Percentiles rank a stretch among this genome's conserved stretches.
Conservation (phyloP, 1,284 basidiomycete genomes). For the Xanthoconium separans region DNA sequence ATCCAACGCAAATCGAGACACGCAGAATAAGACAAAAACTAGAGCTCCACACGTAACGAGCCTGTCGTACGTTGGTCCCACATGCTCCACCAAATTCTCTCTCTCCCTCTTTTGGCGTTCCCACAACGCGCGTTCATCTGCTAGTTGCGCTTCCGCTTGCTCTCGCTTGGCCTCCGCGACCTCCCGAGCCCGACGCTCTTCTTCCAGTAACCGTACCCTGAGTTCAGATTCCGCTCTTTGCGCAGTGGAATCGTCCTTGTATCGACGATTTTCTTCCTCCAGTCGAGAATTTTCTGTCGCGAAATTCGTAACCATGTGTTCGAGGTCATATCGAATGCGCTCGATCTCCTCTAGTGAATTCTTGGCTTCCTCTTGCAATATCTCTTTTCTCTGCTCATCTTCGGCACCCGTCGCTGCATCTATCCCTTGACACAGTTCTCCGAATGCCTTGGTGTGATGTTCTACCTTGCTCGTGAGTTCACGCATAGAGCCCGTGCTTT, state of each 20-base stretch:
- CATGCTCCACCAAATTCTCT: not conserved
- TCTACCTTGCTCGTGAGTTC: slow-evolving; percentile 31
- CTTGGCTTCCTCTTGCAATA: slow-evolving; percentile 31
- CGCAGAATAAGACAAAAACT: slow-evolving; percentile 14
- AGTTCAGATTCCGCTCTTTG: slow-evolving; percentile 16
- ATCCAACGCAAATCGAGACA: slow-evolving; percentile 16
- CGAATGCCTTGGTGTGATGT: slow-evolving; percentile 31
- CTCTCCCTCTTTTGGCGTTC: slow-evolving; percentile 13
- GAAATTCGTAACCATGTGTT: slow-evolving; percentile 27
- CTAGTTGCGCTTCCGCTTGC: slow-evolving; percentile 12
- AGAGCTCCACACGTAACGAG: slow-evolving; percentile 17
- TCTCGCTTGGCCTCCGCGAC: slow-evolving; percentile 13
- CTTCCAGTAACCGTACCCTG: slow-evolving; percentile 6
- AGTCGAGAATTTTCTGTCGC: slow-evolving; percentile 29
- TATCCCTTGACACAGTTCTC: slow-evolving; percentile 30
- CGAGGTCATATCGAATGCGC: slow-evolving; percentile 25
- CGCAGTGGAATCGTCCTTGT: slow-evolving; percentile 2
- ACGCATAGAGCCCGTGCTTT: slow-evolving; percentile 28
- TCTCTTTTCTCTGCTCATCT: slow-evolving; percentile 29
- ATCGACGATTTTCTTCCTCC: slow-evolving; percentile 22
- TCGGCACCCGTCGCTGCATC: slow-evolving; percentile 27
- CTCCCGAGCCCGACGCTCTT: slow-evolving; percentile 11
- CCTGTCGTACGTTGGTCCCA: slow-evolving; percentile 1
- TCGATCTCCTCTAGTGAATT: slow-evolving; percentile 26
- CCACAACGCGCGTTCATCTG: not conserved